Evolutionary conservation across 2,329 filamentous ascomycete species (phyloP).

Genomic region (Bipolaris bicolor): DNA sequence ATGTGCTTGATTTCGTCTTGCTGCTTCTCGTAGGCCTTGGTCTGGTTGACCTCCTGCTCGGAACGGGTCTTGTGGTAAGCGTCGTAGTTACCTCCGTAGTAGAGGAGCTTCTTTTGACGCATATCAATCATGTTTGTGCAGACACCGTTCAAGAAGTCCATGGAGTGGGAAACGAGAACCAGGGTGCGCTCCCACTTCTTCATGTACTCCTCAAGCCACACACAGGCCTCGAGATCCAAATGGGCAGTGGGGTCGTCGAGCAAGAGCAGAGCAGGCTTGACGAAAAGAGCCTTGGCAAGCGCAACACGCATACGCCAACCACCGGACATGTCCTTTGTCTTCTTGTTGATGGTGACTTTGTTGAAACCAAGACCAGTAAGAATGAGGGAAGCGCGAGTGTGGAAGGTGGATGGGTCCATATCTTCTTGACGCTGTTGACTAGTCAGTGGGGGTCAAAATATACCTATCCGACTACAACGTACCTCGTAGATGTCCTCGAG

Average conservation of each 20-base stretch:
- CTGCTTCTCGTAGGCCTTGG: conserved; percentile 98
- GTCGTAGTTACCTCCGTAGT: conserved; percentile 99
- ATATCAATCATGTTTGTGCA: conserved; percentile 99
- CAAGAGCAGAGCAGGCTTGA: conserved; percentile 92
- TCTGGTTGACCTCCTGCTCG: conserved; percentile 97
- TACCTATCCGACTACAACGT: conserved; percentile 47
- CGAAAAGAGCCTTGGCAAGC: conserved; percentile 95
- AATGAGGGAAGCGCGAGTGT: conserved; percentile 93
- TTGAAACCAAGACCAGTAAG: conserved; percentile 99
- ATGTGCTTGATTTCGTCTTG: conserved; percentile 99
- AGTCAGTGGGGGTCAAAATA: conserved; percentile 9
- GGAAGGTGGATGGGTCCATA: conserved; percentile 98
- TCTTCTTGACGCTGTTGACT: conserved; percentile 83
- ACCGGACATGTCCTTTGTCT: conserved; percentile 99
- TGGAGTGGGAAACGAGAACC: conserved; percentile 94
- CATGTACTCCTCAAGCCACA: conserved; percentile 99
- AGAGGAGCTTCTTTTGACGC: conserved; percentile 84
- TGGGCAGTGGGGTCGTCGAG: conserved; percentile 98
- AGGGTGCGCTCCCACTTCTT: conserved; percentile 99
- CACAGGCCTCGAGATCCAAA: conserved; percentile 98
- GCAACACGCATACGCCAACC: conserved; percentile 99
- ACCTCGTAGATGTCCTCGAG: conserved; percentile 96
- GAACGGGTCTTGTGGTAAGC: conserved; percentile 89
- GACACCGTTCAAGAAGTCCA: conserved; percentile 99
- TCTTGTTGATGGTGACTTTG: conserved; percentile 97